Percentiles rank a stretch among this genome's conserved stretches.
These are phyloP conservation scores for Ophiosphaerella korrae DNA, from an alignment of 2,329 filamentous ascomycete genomes.

Conservation along the genomic window DNA sequence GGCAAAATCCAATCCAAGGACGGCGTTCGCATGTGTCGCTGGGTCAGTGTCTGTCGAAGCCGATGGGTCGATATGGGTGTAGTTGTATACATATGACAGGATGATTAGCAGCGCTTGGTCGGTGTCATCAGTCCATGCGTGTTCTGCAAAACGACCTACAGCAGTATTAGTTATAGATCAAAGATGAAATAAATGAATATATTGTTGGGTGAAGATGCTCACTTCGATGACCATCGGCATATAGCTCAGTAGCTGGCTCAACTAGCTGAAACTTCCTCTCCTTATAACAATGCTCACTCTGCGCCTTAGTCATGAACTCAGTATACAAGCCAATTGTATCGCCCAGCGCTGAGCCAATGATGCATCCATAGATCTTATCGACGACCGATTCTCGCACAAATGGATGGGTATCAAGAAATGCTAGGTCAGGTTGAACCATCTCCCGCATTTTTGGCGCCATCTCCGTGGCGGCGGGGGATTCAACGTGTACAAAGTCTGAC, in stretches of 20 bases:
- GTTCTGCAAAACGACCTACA: constrained; percentile 27
- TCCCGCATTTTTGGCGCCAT: not conserved
- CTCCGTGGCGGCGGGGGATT: constrained; percentile 4
- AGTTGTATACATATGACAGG: constrained; percentile 55
- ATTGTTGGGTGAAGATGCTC: constrained; percentile 19
- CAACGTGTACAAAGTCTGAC: constrained; percentile 20
- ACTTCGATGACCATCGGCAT: constrained; percentile 53
- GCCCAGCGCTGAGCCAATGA: constrained; percentile 59
- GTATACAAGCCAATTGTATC: constrained; percentile 62
- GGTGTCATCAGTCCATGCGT: constrained; percentile 62
- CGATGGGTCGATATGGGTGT: constrained; percentile 22
- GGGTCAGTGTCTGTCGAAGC: not conserved
- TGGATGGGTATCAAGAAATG: constrained; percentile 33
- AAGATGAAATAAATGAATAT: not conserved
- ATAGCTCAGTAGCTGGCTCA: constrained; percentile 49
- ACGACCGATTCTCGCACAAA: constrained; percentile 35
- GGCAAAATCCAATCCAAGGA: constrained; percentile 49
- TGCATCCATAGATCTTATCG: constrained; percentile 52
- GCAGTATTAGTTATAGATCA: not conserved
- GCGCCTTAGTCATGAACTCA: constrained; percentile 53
- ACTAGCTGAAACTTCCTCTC: constrained; percentile 49
- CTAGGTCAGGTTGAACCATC: not conserved
- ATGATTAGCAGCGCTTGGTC: constrained; percentile 59
- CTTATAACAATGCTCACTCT: constrained; percentile 47
- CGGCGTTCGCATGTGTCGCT: constrained; percentile 18